phyloP scores from a whole-genome alignment of 345 rosid genomes.

The thale cress (Arabidopsis thaliana) region DNA sequence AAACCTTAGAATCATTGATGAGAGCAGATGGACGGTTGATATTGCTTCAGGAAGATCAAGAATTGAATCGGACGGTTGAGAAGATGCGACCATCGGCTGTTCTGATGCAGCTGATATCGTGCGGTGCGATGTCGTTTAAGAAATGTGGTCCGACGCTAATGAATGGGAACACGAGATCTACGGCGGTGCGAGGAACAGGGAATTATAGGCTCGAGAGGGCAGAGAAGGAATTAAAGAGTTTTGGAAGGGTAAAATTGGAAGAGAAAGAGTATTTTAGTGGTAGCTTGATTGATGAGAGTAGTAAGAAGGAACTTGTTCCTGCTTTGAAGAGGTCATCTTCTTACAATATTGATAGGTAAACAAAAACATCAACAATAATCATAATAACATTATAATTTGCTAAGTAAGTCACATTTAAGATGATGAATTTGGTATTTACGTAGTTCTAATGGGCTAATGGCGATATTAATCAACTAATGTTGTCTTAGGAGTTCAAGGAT shows the following conservation, averaged over 20 bases:
- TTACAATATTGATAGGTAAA: constrained; percentile 67
- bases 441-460: background rate
- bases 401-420: background rate
- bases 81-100: constrained; percentile 69
- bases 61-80: constrained; percentile 54
- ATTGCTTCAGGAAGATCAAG: constrained; percentile 32
- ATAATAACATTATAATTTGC: background rate
- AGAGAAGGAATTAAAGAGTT: constrained; percentile 44
- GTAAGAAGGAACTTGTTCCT: constrained; percentile 46
- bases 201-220: constrained; percentile 37
- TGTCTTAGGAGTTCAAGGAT: constrained; percentile 19
- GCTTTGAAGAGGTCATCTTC: constrained; percentile 72
- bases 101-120: constrained; percentile 80
- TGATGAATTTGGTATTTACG: background rate
- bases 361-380: background rate
- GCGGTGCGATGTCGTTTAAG: constrained; percentile 74
- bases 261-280: constrained; percentile 82
- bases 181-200: constrained; percentile 56
- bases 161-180: constrained; percentile 54
- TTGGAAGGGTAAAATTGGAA: constrained; percentile 61
- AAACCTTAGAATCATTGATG: constrained; percentile 73
- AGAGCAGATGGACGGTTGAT: constrained; percentile 64
- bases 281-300: constrained; percentile 66
- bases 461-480: background rate
- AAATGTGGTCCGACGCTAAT: constrained; percentile 58